Conservation (phyloP, 305 asterid species). For the Lippia alba region DNA sequence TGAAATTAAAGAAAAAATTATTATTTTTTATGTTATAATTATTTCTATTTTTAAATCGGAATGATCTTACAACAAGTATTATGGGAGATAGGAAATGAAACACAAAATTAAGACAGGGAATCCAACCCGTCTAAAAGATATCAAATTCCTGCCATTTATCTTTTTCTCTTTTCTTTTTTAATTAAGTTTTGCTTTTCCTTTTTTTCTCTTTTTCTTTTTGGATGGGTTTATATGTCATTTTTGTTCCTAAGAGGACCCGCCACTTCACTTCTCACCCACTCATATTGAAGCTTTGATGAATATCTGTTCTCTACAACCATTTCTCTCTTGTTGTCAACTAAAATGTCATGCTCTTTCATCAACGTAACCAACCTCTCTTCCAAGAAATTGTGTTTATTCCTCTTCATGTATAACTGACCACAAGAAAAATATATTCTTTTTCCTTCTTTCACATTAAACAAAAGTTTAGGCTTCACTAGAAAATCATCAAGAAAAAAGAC, state of each 20-base stretch:
- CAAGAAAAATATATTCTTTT: too few relatives aligned
- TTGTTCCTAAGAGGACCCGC: constrained; percentile 29
- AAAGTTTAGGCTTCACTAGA: too few relatives aligned
- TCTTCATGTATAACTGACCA: not conserved
- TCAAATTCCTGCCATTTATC: constrained; percentile 18
- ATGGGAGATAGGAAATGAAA: too few relatives aligned
- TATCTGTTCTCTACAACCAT: not conserved
- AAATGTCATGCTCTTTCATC: constrained; percentile 23
- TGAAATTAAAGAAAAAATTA: too few relatives aligned
- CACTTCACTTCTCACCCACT: constrained; percentile 34
- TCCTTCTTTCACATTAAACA: too few relatives aligned
- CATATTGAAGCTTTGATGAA: constrained; percentile 37
- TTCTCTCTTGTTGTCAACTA: not conserved
- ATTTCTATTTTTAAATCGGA: too few relatives aligned
- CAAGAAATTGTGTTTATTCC: constrained; percentile 7
- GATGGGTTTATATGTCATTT: constrained; percentile 23
- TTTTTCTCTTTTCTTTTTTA: not conserved
- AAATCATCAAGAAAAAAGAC: too few relatives aligned
- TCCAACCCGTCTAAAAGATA: constrained; percentile 15
- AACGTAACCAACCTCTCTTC: constrained; percentile 15
- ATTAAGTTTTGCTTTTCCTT: not conserved
- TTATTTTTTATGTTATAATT: too few relatives aligned
- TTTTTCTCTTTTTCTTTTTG: not conserved
- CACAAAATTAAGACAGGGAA: too few relatives aligned
- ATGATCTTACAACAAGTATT: too few relatives aligned